Evolutionary conservation across 2,329 filamentous ascomycete genomes (phyloP).

Genomic region (Aspergillus sp.): DNA sequence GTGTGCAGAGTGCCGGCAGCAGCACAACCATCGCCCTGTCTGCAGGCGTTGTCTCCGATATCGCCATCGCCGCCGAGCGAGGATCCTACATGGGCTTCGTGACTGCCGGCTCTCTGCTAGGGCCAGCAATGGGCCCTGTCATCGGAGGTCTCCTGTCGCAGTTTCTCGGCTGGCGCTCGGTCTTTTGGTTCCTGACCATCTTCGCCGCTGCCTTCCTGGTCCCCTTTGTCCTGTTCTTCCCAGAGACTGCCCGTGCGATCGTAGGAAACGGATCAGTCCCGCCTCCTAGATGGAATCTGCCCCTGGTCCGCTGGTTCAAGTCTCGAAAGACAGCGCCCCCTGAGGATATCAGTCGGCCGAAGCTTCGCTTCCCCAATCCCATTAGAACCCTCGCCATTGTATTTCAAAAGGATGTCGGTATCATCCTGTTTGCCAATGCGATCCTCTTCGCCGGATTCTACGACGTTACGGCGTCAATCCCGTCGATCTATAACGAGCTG

Average conservation of each 20-base stretch:
- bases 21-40: slow-evolving; percentile 44
- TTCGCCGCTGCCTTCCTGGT: slow-evolving; percentile 51
- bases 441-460: slow-evolving; percentile 51
- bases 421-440: slow-evolving; percentile 39
- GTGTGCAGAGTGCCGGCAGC: slow-evolving; percentile 42
- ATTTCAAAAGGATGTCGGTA: slow-evolving; percentile 35
- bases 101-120: slow-evolving; percentile 56
- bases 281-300: slow-evolving; percentile 26
- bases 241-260: slow-evolving; percentile 47
- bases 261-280: slow-evolving; percentile 38
- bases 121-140: slow-evolving; percentile 55
- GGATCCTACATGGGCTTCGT: slow-evolving; percentile 46
- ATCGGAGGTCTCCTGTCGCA: slow-evolving; percentile 66
- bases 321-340: slow-evolving; percentile 5
- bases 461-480: slow-evolving; percentile 46
- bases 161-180: slow-evolving; percentile 61
- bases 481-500: slow-evolving; percentile 46
- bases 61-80: slow-evolving; percentile 38
- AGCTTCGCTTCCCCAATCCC: slow-evolving; percentile 37
- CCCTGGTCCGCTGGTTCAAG: slow-evolving; percentile 14
- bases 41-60: slow-evolving; percentile 41
- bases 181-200: slow-evolving; percentile 70
- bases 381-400: slow-evolving; percentile 38
- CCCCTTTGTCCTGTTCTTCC: slow-evolving; percentile 57
- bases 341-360: slow-evolving; percentile 12